A percentile compares a stretch with the other conserved stretches of the same genome.
phyloP scores from a whole-genome alignment of 441 rosid species.

The Cnidoscolus chayamansa region DNA sequence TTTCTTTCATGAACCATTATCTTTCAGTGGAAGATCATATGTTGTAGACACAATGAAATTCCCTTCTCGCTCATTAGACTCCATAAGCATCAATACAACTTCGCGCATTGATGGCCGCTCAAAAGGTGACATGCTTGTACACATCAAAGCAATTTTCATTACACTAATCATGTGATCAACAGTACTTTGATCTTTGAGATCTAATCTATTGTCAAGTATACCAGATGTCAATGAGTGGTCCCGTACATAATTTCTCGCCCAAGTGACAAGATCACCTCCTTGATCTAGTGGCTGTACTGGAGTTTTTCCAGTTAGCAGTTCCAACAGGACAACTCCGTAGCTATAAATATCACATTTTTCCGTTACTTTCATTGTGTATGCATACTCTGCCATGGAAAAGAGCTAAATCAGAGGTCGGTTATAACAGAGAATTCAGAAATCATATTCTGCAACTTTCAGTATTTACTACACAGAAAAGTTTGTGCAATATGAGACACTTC shows the following conservation, averaged over 20 bases:
- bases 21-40: constrained; percentile 37
- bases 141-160: constrained; percentile 59
- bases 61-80: constrained; percentile 56
- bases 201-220: constrained; percentile 56
- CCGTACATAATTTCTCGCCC: too few relatives aligned
- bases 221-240: constrained; percentile 44
- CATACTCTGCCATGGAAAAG: too few relatives aligned
- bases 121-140: constrained; percentile 59
- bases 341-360: too few relatives aligned
- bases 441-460: background rate
- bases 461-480: background rate
- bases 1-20: constrained; percentile 21
- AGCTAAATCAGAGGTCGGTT: too few relatives aligned
- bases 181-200: constrained; percentile 25
- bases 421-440: background rate
- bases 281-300: too few relatives aligned
- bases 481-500: background rate
- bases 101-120: constrained; percentile 90
- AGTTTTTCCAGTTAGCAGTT: too few relatives aligned
- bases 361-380: too few relatives aligned
- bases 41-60: constrained; percentile 39
- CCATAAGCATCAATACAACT: constrained; percentile 70
- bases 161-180: constrained; percentile 67
- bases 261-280: too few relatives aligned
- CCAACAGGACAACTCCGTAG: too few relatives aligned